Evolutionary conservation across 1,139 yeast species (phyloP), one percentile per base, ranked within the genome.

Genomic region (Diutina neorugosa): DNA sequence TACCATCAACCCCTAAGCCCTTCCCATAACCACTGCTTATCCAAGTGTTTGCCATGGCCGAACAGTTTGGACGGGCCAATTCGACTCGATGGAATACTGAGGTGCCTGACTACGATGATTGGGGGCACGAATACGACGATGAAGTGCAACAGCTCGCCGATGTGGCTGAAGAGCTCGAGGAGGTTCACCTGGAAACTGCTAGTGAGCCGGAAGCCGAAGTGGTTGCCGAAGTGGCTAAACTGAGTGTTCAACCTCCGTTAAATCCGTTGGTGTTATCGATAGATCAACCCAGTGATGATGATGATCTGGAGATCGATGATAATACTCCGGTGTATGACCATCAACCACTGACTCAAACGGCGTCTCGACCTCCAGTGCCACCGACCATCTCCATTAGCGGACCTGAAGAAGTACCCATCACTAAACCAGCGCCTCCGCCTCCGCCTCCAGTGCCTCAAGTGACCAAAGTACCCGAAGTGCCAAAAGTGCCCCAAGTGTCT

Each of bases 21-120:
- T n/a, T n/a, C 20, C 4, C 4, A 23, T 23, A 23, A 23, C n/a
- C n/a, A n/a, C n/a, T n/a, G n/a, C n/a, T n/a, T 23, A 23, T 7
- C 25, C 25, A 4, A 23, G 7, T 4, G 6, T 40, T 11, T n/a
- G 9, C 25, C 34, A 46, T 46, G 50, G 40, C 20, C n/a, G 50
- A 46, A 11, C 50, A 46, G 21, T 46, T 46, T 46, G 50, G 50
- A 25, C 25, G 50, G 23, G 40, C 40, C 40, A 46, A 46, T 27
- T 46, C 50, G 19, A 46, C 50, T n/a, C 31, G 50, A 16, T 46
- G 50, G 50, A 34, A 20, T n/a, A n/a, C 40, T 12, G 50, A 46
- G 21, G 50, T 46, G 20, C 50, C 50, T 9, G 25, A 34, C 27
- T 46, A 46, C 27, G 50, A 46, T 12, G 50, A 46, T 18, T 46